Percentiles rank a stretch among this genome's conserved stretches.
Evolutionary conservation across 345 rosid species (phyloP).

Genomic region (Diplotaxis tenuifolia): DNA sequence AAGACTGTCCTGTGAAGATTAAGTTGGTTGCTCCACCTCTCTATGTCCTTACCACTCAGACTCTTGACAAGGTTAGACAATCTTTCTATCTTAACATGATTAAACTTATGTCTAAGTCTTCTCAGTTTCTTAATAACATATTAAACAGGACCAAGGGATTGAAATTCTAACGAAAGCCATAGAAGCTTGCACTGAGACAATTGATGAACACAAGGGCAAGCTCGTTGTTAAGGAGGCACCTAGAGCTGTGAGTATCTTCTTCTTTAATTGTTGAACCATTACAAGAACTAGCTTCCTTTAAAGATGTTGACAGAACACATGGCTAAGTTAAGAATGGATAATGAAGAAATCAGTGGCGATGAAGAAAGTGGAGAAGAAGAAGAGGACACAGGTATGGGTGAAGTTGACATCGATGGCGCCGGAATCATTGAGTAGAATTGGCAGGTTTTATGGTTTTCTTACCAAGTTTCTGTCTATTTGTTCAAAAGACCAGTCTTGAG

Average conservation of each 20-base stretch:
- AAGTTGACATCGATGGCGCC: conserved; percentile 60
- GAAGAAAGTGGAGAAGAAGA: conserved; percentile 91
- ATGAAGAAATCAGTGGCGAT: conserved; percentile 92
- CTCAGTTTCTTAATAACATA: neutral
- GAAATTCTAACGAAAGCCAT: conserved; percentile 71
- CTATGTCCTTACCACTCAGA: conserved; percentile 94
- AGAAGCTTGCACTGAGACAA: conserved; percentile 68
- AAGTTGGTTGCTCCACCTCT: conserved; percentile 97
- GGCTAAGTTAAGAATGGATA: conserved; percentile 74
- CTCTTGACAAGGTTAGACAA: conserved; percentile 84
- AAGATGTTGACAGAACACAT: conserved; percentile 92
- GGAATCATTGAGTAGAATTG: conserved; percentile 54
- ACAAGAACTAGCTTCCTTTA: neutral
- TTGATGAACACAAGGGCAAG: conserved; percentile 86
- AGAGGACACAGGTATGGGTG: conserved; percentile 97
- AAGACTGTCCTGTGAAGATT: conserved; percentile 93
- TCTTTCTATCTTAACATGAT: conserved; percentile 1
- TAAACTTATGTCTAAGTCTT: neutral
- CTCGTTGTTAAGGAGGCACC: conserved; percentile 82
- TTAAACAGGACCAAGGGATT: conserved; percentile 88
- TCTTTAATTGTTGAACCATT: neutral
- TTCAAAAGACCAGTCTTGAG: neutral
- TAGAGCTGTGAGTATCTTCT: conserved; percentile 71
- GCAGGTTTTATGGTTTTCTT: neutral
- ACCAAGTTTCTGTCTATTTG: neutral